Evolutionary conservation across 441 rosid genomes (phyloP), one percentile per base, ranked within the genome.

Genomic region (Populus tomentosa): DNA sequence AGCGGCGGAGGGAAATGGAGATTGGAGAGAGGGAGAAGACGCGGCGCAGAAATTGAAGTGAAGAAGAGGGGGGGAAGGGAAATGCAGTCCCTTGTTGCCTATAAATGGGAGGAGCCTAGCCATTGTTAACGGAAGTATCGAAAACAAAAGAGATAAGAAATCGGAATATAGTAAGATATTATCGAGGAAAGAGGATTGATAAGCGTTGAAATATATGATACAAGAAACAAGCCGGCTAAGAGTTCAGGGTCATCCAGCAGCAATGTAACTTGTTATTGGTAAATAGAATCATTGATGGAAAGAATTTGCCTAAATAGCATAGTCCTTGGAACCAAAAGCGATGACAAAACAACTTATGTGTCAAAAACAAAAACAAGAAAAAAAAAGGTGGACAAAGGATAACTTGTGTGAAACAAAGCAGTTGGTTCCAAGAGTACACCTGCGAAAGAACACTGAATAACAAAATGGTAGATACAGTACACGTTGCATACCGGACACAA

Each of bases 51-150:
- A n/a, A n/a, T 5, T 71, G 50, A 26, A 26, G 2, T 18, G 46
- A 16, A 11, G 14, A 40, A 10, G 46, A 40, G 2, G 11, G 28
- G 67, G 14, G 70, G 23, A n/a, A 67, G 75, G 30, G 35, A 21
- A 10, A 33, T 32, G 53, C 35, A 16, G 42, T 28, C 20, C 30
- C n/a, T 42, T 13, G 24, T 18, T 30, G 33, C 35, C 24, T 7
- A 67, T 72, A 67, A 56, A 72, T 67, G 59, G 24, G 16, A 26
- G 16, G 2, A 10, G 24, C n/a, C n/a, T 24, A 9, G 59, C 14
- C 59, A 66, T 24, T 50, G 67, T 78, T 71, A 28, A 72, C 46
- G 80, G 23, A 35, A 66, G 53, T 53, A 72, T 66, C 76, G 10
- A 28, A 14, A 26, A 14, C 5, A 50, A 46, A 71, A 24, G 1